Evolutionary conservation across 306 rosid species (phyloP), one percentile per base, ranked within the genome.

Genomic region (Sindora glabra): DNA sequence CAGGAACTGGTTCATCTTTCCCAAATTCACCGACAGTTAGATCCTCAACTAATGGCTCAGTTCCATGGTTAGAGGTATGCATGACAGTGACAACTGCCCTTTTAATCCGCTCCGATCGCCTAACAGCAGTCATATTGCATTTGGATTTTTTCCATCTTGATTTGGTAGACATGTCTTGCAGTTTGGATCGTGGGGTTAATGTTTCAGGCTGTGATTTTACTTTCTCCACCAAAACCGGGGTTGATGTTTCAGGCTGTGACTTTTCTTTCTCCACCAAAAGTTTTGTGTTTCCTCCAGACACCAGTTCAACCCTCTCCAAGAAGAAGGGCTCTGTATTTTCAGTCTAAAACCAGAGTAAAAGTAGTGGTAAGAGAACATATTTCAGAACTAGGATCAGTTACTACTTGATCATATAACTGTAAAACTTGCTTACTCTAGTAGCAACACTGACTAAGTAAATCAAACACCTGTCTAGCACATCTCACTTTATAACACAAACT

Each of bases 71-170:
- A 24, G 19, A 25, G 38, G 70, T 10, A 17, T 48, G 46, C 10
- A 13, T n/a, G n/a, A n/a, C n/a, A n/a, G n/a, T n/a, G n/a, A n/a
- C 30, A 49, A 26, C 24, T 0, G 63, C 36, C 34, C 77, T 69
- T 50, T 44, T 79, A 29, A 89, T 54, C 32, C 89, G 90, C 5
- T 53, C 34, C 3, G 89, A 90, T 37, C 90, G 83, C 74, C 95
- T 79, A 51, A 73, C 71, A 57, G 8, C 12, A 6, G 50, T 4
- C 10, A 34, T 5, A 10, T 3, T 8, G 23, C 2, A 10, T 42
- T 44, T 68, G 44, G 72, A 14, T 14, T 33, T 76, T 50, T 72
- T 75, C 58, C 19, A 75, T 22, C 34, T n/a, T 13, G 8, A 18
- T 39, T 66, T 15, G 40, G 68, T 16, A 34, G 58, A 2, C 40